phyloP scores from a whole-genome alignment of 345 rosid genomes.

The Eutrema heterophyllum region DNA sequence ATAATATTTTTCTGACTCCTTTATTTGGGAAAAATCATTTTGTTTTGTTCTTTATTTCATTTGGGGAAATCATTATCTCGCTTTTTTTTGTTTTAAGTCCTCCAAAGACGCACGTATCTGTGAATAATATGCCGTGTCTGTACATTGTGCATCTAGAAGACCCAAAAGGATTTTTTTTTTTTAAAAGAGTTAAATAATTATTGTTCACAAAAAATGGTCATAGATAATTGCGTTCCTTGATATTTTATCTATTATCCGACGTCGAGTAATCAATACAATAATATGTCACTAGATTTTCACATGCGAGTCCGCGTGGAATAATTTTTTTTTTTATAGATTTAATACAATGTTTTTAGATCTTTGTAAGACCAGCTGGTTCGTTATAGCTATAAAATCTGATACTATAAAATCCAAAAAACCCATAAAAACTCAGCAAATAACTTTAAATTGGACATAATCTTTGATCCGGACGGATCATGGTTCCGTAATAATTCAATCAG shows the following conservation, averaged over 20 bases:
- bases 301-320: too few species aligned
- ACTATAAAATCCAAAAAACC: too few species aligned
- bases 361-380: too few species aligned
- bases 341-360: too few species aligned
- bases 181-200: background rate
- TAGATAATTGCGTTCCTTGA: conserved; percentile 2
- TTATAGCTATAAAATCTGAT: too few species aligned
- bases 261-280: background rate
- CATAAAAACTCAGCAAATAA: too few species aligned
- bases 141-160: conserved; percentile 25
- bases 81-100: conserved; percentile 11
- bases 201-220: background rate
- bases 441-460: too few species aligned
- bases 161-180: background rate
- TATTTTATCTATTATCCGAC: background rate
- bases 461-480: too few species aligned
- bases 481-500: too few species aligned
- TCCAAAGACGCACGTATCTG: conserved; percentile 29
- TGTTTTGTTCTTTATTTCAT: background rate
- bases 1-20: conserved; percentile 12
- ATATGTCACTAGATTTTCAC: too few species aligned
- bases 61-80: conserved; percentile 21
- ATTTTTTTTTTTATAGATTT: too few species aligned
- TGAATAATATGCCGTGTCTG: conserved; percentile 30
- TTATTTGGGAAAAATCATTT: conserved; percentile 21